Conservation (phyloP, 1,284 basidiomycete species). For the Pseudozyma tsukubaensis region DNA sequence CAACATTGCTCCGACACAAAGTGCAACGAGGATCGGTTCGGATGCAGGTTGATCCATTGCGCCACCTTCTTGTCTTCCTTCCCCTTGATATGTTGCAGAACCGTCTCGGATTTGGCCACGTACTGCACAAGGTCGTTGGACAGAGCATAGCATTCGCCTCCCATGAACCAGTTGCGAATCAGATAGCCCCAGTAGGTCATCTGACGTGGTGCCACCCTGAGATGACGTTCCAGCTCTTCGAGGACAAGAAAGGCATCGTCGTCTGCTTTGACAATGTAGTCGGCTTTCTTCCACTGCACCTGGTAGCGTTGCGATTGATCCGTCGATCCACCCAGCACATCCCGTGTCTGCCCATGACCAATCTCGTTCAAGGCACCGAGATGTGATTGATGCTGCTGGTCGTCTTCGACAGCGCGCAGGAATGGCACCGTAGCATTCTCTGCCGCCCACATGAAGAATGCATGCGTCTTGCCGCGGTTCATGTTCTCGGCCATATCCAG, state of each 20-base stretch:
- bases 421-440: slow-evolving; percentile 90
- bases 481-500: slow-evolving; percentile 89
- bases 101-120: slow-evolving; percentile 79
- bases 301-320: slow-evolving; percentile 44
- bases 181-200: slow-evolving; percentile 74
- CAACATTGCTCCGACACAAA: slow-evolving; percentile 94
- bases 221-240: slow-evolving; percentile 66
- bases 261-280: slow-evolving; percentile 68
- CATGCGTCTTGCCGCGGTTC: slow-evolving; percentile 87
- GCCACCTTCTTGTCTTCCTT: slow-evolving; percentile 94
- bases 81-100: slow-evolving; percentile 79
- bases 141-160: slow-evolving; percentile 90
- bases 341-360: slow-evolving; percentile 40
- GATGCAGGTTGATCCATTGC: slow-evolving; percentile 91
- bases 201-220: slow-evolving; percentile 61
- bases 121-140: slow-evolving; percentile 91
- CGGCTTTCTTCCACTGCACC: slow-evolving; percentile 66
- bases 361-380: slow-evolving; percentile 13
- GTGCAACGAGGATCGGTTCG: slow-evolving; percentile 80
- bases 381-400: slow-evolving; percentile 4
- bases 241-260: slow-evolving; percentile 66
- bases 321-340: slow-evolving; percentile 35
- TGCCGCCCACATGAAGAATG: slow-evolving; percentile 87
- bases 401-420: slow-evolving; percentile 40
- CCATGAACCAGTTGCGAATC: slow-evolving; percentile 94